phyloP scores from a whole-genome alignment of 441 rosid species.

The Populus tomentosa region DNA sequence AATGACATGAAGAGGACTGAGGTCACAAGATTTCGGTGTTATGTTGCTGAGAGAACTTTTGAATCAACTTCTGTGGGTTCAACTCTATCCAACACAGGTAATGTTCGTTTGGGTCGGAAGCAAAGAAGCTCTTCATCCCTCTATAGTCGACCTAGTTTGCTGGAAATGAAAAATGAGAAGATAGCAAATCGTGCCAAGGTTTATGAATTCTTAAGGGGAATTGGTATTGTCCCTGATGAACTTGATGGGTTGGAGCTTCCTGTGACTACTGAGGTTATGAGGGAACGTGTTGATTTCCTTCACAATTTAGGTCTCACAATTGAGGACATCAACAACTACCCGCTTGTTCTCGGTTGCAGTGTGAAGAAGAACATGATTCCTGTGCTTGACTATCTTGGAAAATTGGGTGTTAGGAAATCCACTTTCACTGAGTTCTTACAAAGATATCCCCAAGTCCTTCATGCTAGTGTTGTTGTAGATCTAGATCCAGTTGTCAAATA shows the following conservation, averaged over 20 bases:
- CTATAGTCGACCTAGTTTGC: slow-evolving; percentile 69
- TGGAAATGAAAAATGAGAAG: slow-evolving; percentile 65
- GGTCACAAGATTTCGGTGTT: slow-evolving; percentile 33
- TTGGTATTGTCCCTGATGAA: slow-evolving; percentile 83
- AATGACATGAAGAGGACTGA: slow-evolving; percentile 27
- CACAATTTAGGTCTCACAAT: slow-evolving; percentile 69
- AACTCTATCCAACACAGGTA: slow-evolving; percentile 27
- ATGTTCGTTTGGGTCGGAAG: slow-evolving; percentile 33
- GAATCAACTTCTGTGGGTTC: slow-evolving; percentile 41
- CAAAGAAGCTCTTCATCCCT: slow-evolving; percentile 48
- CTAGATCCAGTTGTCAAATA: slow-evolving; percentile 89
- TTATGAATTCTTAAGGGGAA: slow-evolving; percentile 59
- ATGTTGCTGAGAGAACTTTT: slow-evolving; percentile 43
- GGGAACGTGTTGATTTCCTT: slow-evolving; percentile 85
- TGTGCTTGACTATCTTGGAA: slow-evolving; percentile 89
- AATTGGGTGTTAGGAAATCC: slow-evolving; percentile 85
- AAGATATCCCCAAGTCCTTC: slow-evolving; percentile 89
- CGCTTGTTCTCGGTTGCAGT: slow-evolving; percentile 94
- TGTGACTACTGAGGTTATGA: slow-evolving; percentile 76
- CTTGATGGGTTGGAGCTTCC: slow-evolving; percentile 96
- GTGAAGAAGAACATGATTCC: slow-evolving; percentile 98
- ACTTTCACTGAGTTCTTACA: slow-evolving; percentile 68
- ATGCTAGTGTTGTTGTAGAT: slow-evolving; percentile 91
- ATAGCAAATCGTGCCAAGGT: slow-evolving; percentile 69
- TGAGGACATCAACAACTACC: slow-evolving; percentile 82